A percentile compares a stretch with the other conserved stretches of the same genome.
phyloP scores from a whole-genome alignment of 257 asterid species.

The Ilex asprella region DNA sequence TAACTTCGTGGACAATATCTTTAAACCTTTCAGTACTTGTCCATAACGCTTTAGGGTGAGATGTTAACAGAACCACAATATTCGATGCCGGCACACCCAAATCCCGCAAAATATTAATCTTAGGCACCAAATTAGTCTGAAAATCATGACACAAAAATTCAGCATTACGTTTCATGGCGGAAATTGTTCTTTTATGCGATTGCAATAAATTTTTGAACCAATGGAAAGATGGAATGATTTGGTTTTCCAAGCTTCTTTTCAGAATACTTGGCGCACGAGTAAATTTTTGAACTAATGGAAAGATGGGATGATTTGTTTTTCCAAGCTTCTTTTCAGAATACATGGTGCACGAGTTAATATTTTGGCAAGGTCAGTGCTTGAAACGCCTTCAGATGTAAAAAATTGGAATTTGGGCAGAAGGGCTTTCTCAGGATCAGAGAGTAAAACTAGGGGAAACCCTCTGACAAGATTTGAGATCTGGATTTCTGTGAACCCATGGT shows the following conservation, averaged over 20 bases:
- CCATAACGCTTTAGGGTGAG: conserved; percentile 1
- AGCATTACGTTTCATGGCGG: conserved; percentile 1
- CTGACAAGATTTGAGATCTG: conserved; percentile 3
- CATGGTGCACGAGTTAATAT: conserved; percentile 5
- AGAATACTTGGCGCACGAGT: conserved; percentile 10
- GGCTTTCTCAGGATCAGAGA: conserved; percentile 10
- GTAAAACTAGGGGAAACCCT: conserved; percentile 4
- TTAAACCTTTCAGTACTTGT: conserved; percentile 1
- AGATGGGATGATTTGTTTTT: conserved; percentile 11
- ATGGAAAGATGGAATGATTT: conserved; percentile 13
- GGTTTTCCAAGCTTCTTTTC: conserved; percentile 15
- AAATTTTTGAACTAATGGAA: conserved; percentile 7
- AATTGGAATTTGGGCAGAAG: conserved; percentile 23
- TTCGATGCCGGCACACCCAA: conserved; percentile 7
- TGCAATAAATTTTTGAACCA: conserved; percentile 6
- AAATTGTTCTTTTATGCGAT: not conserved
- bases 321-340: conserved; percentile 17
- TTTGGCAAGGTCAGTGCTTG: not conserved
- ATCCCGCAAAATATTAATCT: conserved; percentile 6
- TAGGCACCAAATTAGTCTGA: not conserved
- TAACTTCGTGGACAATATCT: conserved; percentile 3
- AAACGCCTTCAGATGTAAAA: conserved; percentile 15
- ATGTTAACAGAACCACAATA: not conserved
- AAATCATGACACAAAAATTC: not conserved
- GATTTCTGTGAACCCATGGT: conserved; percentile 9